phyloP scores from a whole-genome alignment of 2,329 filamentous ascomycete genomes.

The Phaeophleospora eucalypticola region DNA sequence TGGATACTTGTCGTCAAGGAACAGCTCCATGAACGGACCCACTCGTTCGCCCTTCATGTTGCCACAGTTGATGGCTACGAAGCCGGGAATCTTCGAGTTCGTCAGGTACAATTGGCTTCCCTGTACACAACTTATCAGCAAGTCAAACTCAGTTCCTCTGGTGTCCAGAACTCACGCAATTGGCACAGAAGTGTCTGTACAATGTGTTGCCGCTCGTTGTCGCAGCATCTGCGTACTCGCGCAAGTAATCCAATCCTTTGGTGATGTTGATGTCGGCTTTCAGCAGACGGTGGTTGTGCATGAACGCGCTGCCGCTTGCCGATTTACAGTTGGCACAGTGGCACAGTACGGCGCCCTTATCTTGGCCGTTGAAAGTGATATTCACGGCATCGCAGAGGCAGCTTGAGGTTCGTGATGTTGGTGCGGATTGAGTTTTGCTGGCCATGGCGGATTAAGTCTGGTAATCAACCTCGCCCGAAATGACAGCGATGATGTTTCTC shows the following conservation, averaged over 20 bases:
- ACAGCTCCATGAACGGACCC: slow-evolving; percentile 18
- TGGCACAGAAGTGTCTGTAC: slow-evolving; percentile 26
- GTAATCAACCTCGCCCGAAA: no score
- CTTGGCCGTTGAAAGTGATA: slow-evolving; percentile 24
- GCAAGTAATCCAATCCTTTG: slow-evolving; percentile 23
- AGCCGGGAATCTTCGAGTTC: slow-evolving; percentile 19
- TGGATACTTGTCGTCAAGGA: slow-evolving; percentile 13
- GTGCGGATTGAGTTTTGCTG: slow-evolving; percentile 7
- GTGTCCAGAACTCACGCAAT: slow-evolving; percentile 23
- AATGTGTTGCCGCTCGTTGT: slow-evolving; percentile 27
- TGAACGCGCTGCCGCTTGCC: slow-evolving; percentile 25
- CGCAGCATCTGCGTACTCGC: slow-evolving; percentile 22
- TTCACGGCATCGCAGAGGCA: slow-evolving; percentile 29
- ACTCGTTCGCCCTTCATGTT: slow-evolving; percentile 15
- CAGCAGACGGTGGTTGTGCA: slow-evolving; percentile 29
- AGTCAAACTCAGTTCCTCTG: neutral
- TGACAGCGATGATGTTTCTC: no score
- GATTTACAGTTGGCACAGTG: slow-evolving; percentile 29
- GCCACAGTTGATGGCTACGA: slow-evolving; percentile 17
- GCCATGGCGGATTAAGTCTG: neutral
- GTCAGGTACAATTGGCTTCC: slow-evolving; percentile 22
- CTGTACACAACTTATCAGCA: slow-evolving; percentile 4
- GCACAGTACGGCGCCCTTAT: slow-evolving; percentile 30
- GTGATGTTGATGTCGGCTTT: slow-evolving; percentile 23
- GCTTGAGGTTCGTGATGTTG: slow-evolving; percentile 11